Evolutionary conservation across 257 asterid genomes (phyloP), one percentile per base, ranked within the genome.

Genomic region (Lycium ferocissimum): DNA sequence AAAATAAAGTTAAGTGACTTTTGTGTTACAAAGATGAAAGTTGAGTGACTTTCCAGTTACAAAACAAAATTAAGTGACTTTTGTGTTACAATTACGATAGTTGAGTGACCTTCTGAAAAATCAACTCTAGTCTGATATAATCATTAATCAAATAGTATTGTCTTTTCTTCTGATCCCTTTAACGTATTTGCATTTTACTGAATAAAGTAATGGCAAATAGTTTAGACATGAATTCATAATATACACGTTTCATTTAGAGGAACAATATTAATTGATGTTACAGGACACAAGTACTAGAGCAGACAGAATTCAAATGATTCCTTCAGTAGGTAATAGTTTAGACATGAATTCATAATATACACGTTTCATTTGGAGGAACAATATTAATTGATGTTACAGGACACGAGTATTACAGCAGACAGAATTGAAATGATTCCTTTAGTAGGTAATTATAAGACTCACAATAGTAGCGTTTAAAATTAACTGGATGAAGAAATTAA

Each of bases 391-490:
- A 49, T 76, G 51, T 26, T 76, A 49, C 11, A 49, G 63, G 62
- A 37, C 76, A 69, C 12, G 63, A 76, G 81, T 49, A 73, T 40
- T n/a, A 13, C 45, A 49, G 45, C 33, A 14, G 70, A 80, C 9
- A 88, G 83, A 83, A 84, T 84, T 82, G 85, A 85, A 81, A 22
- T 79, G 82, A 81, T 82, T 85, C 91, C 86, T 82, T 86, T 13
- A 35, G 81, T 22, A 13, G 62, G 9, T 22, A 76, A 76, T 22
- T 76, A 51, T 49, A 76, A 75, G 43, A 75, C 81, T 73, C 40
- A 35, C 2, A 6, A 67, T 14, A 67, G 20, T 4, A 73, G n/a
- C 2, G 1, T 73, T 47, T 22, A 49, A 49, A 76, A 26, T 73
- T 37, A 69, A 69, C 2, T 73, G 57, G 54, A 62, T 13, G 3